A percentile compares a stretch with the other conserved stretches of the same genome.
Evolutionary conservation across 768 basidiomycete species (phyloP).

Genomic region (Clitopilus passeckerianus): DNA sequence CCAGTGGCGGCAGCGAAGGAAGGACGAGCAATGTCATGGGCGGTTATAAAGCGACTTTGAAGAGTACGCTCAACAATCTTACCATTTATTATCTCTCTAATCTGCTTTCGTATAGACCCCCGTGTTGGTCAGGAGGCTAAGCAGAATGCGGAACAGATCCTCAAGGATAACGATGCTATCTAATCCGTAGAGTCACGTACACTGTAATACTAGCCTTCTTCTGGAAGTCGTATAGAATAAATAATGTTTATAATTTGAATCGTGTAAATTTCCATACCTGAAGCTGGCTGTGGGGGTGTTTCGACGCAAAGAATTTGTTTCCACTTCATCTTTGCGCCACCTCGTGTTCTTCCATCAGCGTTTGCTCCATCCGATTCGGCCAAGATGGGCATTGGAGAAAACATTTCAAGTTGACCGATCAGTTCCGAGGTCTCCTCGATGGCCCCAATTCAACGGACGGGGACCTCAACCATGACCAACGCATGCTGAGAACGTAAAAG

Average conservation of each 20-base stretch:
- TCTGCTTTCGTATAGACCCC: neutral
- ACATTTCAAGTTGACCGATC: too few species aligned
- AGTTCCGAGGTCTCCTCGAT: too few species aligned
- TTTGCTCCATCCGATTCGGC: too few species aligned
- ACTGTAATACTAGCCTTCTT: neutral
- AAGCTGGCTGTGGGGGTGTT: too few species aligned
- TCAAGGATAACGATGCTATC: constrained; percentile 15
- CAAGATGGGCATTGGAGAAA: too few species aligned
- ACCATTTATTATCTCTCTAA: neutral
- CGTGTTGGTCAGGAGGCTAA: neutral
- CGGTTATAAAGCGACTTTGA: constrained; percentile 47
- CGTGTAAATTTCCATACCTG: too few species aligned
- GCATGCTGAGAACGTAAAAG: neutral
- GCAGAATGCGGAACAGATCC: neutral
- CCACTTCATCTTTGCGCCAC: too few species aligned
- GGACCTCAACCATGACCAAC: neutral
- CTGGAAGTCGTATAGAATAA: too few species aligned
- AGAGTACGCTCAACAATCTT: constrained; percentile 22
- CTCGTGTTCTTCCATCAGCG: too few species aligned
- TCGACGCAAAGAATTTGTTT: too few species aligned
- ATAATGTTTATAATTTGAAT: too few species aligned
- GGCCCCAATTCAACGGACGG: too few species aligned
- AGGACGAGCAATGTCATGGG: constrained; percentile 18
- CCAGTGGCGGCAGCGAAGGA: neutral
- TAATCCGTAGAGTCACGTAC: neutral